Conservation (phyloP, 2,329 filamentous ascomycete genomes). For the Exophiala mesophila region DNA sequence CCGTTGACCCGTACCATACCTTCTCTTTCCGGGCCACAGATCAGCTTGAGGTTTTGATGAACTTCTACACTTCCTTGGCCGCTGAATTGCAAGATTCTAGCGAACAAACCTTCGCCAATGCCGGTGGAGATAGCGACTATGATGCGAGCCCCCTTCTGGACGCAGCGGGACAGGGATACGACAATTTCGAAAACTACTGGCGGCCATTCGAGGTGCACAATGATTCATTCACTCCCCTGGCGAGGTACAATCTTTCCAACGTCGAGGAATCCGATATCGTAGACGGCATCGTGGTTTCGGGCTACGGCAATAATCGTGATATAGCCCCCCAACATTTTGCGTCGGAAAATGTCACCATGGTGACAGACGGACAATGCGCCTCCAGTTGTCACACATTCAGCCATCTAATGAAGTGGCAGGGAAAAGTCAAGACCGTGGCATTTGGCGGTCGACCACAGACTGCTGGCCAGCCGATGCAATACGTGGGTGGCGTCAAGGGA, state of each 20-base stretch:
- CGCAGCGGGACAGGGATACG: background rate
- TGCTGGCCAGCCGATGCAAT: slow-evolving; percentile 50
- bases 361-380: slow-evolving; percentile 51
- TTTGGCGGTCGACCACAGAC: slow-evolving; percentile 47
- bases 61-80: slow-evolving; percentile 22
- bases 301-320: slow-evolving; percentile 1
- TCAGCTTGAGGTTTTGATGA: slow-evolving; percentile 33
- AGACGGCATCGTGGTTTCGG: background rate
- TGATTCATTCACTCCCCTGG: slow-evolving; percentile 1
- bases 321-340: slow-evolving; percentile 41
- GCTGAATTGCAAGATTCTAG: background rate
- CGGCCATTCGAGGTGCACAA: background rate
- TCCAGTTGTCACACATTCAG: slow-evolving; percentile 55
- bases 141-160: background rate
- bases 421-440: slow-evolving; percentile 52
- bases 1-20: slow-evolving; percentile 39
- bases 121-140: background rate
- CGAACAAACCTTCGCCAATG: background rate
- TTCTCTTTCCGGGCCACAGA: slow-evolving; percentile 44
- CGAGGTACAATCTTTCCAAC: background rate
- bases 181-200: background rate
- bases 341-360: slow-evolving; percentile 47
- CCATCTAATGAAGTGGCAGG: slow-evolving; percentile 50
- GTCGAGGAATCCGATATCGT: background rate
- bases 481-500: slow-evolving; percentile 59